These are phyloP conservation scores for Penicillium waksmanii DNA, from an alignment of 495 filamentous ascomycete species.

Conservation along the genomic window DNA sequence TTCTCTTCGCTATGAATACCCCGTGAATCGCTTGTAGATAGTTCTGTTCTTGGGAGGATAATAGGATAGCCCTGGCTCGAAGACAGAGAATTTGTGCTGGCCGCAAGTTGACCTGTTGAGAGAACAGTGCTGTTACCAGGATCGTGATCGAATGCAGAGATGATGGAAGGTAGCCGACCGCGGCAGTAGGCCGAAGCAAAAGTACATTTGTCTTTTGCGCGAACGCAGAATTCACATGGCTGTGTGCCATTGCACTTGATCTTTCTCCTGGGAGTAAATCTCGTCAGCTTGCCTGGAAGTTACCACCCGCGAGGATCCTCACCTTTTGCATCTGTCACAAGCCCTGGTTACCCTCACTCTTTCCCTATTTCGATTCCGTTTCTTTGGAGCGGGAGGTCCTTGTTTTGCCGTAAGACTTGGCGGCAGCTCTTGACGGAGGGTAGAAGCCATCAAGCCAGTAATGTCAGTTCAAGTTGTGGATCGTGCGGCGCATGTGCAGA, in stretches of 20 bases:
- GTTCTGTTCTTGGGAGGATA: background rate
- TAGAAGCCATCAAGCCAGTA: background rate
- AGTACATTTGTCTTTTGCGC: slow-evolving; percentile 18
- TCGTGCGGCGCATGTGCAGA: background rate
- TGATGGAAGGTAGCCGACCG: slow-evolving; percentile 12
- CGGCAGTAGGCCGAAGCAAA: slow-evolving; percentile 27
- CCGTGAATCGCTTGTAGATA: background rate
- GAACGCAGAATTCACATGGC: slow-evolving; percentile 30
- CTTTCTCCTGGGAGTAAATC: slow-evolving; percentile 22
- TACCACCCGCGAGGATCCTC: background rate
- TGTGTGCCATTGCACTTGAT: slow-evolving; percentile 30
- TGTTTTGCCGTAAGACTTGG: background rate
- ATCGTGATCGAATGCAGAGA: background rate
- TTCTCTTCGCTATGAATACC: background rate
- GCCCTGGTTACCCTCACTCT: slow-evolving; percentile 10
- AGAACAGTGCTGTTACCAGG: background rate
- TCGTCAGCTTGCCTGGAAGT: background rate
- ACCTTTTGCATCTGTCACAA: slow-evolving; percentile 28
- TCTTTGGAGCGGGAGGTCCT: background rate
- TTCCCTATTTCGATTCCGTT: slow-evolving; percentile 1
- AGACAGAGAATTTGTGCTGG: background rate
- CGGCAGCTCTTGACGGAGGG: background rate
- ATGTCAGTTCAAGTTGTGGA: background rate
- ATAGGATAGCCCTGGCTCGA: background rate
- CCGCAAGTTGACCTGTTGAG: background rate